A percentile compares a stretch with the other conserved stretches of the same genome.
Evolutionary conservation across 208 protist genomes (phyloP).

Genomic region (Leishmania aethiopica): DNA sequence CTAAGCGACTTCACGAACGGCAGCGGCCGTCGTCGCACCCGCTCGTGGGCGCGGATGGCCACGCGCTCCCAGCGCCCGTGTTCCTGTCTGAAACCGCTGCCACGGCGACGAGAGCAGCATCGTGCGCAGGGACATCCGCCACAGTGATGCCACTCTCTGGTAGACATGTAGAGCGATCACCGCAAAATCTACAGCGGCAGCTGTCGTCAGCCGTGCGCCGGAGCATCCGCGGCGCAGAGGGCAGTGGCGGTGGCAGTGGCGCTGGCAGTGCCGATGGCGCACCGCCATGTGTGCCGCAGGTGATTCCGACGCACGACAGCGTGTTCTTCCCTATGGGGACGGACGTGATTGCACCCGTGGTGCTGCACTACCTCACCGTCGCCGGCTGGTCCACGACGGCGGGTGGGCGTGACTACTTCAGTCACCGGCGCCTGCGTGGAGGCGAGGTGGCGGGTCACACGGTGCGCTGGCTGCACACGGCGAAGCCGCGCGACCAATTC

Average conservation of each 20-base stretch:
- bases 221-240: conserved; percentile 18
- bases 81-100: conserved; percentile 20
- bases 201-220: conserved; percentile 20
- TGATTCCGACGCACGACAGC: conserved; percentile 44
- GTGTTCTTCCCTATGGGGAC: conserved; percentile 71
- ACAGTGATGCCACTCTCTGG: conserved; percentile 15
- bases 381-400: conserved; percentile 62
- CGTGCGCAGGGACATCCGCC: neutral
- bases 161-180: neutral
- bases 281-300: conserved; percentile 12
- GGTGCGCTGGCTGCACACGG: conserved; percentile 69
- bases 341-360: conserved; percentile 47
- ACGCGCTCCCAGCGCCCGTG: conserved; percentile 30
- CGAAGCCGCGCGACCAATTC: conserved; percentile 56
- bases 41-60: conserved; percentile 36
- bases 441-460: conserved; percentile 70
- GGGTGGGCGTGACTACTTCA: conserved; percentile 71
- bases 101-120: too few relatives aligned
- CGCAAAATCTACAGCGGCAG: neutral
- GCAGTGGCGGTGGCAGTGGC: conserved; percentile 18
- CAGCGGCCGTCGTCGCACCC: conserved; percentile 20
- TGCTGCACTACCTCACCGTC: conserved; percentile 70
- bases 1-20: neutral
- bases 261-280: neutral
- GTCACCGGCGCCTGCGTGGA: conserved; percentile 53